Evolutionary conservation across 2,329 filamentous ascomycete species (phyloP).

Genomic region (Aspergillus eucalypticola): DNA sequence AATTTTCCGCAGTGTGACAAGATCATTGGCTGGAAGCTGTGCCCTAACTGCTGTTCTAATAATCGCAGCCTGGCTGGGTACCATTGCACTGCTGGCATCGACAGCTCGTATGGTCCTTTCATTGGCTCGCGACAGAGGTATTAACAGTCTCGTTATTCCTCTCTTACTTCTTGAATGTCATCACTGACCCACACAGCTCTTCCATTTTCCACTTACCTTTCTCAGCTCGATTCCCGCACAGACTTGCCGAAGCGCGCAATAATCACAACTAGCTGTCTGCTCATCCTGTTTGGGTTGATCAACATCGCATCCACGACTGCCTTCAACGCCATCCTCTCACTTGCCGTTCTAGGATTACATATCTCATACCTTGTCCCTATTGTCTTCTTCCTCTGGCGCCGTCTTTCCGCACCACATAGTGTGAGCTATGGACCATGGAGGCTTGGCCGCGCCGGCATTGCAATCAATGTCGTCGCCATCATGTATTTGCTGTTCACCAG

Average conservation of each 20-base stretch:
- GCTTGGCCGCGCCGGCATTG: background rate
- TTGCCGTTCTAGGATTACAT: slow-evolving; percentile 27
- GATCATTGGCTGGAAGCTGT: background rate
- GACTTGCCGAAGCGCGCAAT: slow-evolving; percentile 5
- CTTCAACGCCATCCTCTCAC: slow-evolving; percentile 28
- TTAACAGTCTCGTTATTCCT: background rate
- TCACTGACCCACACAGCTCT: background rate
- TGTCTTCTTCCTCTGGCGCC: slow-evolving; percentile 28
- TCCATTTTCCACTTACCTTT: background rate
- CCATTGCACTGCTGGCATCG: slow-evolving; percentile 7
- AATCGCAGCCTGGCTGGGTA: slow-evolving; percentile 2
- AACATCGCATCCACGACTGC: slow-evolving; percentile 21
- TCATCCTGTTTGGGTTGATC: slow-evolving; percentile 27
- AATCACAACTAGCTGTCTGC: slow-evolving; percentile 15
- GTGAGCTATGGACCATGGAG: slow-evolving; percentile 5
- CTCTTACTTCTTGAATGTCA: background rate
- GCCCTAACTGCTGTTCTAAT: background rate
- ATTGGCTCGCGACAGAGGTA: slow-evolving; percentile 8
- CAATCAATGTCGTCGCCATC: slow-evolving; percentile 47
- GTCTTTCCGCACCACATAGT: background rate
- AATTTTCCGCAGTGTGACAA: slow-evolving; percentile 32
- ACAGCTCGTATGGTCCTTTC: slow-evolving; percentile 3
- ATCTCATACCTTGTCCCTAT: slow-evolving; percentile 30
- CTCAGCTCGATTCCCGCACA: background rate
- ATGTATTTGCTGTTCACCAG: slow-evolving; percentile 53